phyloP scores from a whole-genome alignment of 192 early-diverging fungal genomes.

The Podila verticillata region DNA sequence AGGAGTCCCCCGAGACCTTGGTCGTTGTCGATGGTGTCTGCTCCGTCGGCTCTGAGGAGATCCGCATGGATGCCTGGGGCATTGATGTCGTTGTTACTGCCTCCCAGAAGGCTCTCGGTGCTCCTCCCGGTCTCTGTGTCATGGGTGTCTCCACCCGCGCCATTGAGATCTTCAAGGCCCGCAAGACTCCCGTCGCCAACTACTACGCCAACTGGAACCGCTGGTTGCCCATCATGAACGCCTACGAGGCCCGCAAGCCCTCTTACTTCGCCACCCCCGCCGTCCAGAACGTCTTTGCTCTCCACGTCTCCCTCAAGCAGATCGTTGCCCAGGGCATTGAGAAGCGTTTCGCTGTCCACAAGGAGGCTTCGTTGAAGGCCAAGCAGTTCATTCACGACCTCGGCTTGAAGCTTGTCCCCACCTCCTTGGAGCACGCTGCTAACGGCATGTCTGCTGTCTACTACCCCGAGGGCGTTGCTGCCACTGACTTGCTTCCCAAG shows the following conservation, averaged over 20 bases:
- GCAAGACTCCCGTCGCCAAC: constrained; percentile 81
- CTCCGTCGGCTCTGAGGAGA: constrained; percentile 92
- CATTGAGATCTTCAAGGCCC: constrained; percentile 70
- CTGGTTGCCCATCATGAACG: constrained; percentile 97
- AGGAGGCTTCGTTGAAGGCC: constrained; percentile 75
- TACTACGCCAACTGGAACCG: constrained; percentile 95
- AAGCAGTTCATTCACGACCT: constrained; percentile 74
- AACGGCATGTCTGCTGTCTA: constrained; percentile 88
- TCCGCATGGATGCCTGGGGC: constrained; percentile 92
- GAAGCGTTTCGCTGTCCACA: constrained; percentile 80
- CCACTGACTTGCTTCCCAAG: constrained; percentile 79
- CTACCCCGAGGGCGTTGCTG: constrained; percentile 85
- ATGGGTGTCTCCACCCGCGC: constrained; percentile 86
- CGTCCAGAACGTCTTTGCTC: constrained; percentile 91
- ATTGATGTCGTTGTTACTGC: constrained; percentile 93
- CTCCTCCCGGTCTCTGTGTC: constrained; percentile 92
- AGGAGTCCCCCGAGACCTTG: constrained; percentile 85
- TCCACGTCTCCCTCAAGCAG: constrained; percentile 85
- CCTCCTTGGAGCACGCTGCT: constrained; percentile 65
- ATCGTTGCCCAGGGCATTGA: constrained; percentile 75
- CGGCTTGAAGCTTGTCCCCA: constrained; percentile 81
- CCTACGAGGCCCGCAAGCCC: constrained; percentile 92
- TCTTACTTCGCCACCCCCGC: constrained; percentile 98
- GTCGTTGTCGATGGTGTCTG: constrained; percentile 97
- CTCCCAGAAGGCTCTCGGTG: constrained; percentile 95